phyloP scores from a whole-genome alignment of 306 rosid species.

The Medicago lupulina region DNA sequence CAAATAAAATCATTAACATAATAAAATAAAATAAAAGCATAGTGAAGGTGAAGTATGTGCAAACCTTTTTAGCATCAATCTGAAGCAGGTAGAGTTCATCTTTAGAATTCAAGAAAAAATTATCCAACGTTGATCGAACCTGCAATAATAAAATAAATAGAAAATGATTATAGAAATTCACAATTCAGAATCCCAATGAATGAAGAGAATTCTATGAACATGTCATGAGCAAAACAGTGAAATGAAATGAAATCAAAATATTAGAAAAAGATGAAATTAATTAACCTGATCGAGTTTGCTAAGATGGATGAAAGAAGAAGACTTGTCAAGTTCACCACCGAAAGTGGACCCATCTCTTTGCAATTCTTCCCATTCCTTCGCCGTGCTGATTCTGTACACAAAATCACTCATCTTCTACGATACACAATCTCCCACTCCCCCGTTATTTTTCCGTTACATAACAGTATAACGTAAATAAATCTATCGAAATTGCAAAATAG shows the following conservation, averaged over 20 bases:
- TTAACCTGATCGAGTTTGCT: slow-evolving; percentile 78
- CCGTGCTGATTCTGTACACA: slow-evolving; percentile 73
- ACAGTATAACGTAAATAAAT: no score
- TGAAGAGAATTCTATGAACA: background rate
- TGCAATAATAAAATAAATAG: slow-evolving; percentile 37
- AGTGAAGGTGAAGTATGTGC: slow-evolving; percentile 17
- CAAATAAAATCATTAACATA: background rate
- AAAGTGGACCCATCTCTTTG: slow-evolving; percentile 54
- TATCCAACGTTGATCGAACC: slow-evolving; percentile 72
- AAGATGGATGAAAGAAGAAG: slow-evolving; percentile 81
- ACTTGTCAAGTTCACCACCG: slow-evolving; percentile 75
- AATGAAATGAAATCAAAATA: background rate
- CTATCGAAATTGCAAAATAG: no score
- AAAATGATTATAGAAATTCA: slow-evolving; percentile 9
- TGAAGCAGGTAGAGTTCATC: slow-evolving; percentile 81
- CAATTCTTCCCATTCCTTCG: slow-evolving; percentile 74
- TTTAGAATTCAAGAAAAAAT: slow-evolving; percentile 61
- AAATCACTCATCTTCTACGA: slow-evolving; percentile 52
- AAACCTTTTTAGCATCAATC: slow-evolving; percentile 77
- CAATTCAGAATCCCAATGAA: background rate
- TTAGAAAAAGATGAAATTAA: slow-evolving; percentile 4
- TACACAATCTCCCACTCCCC: background rate
- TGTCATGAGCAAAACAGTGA: background rate
- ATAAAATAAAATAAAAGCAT: background rate
- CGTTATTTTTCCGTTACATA: no score